Evolutionary conservation across 192 early-diverging fungal species (phyloP), one percentile per base, ranked within the genome.

Genomic region (Haplosporangium gracile): DNA sequence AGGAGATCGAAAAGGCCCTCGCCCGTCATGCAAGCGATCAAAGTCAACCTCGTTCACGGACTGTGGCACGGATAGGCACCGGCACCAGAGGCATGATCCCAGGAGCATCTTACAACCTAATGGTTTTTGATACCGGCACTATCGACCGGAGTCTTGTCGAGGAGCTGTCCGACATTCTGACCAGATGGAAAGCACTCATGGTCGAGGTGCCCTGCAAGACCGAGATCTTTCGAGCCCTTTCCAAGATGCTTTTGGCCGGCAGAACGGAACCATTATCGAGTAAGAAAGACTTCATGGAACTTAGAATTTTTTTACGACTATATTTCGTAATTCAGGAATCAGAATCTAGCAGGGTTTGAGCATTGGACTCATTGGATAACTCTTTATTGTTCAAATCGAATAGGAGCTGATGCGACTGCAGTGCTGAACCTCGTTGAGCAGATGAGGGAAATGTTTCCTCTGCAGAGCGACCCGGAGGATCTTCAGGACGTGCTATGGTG

Each of bases 1-100:
- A 90, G 49, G 89, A 90, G 10, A 75, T 90, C 24, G 89, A 90
- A 60, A 85, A 87, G 74, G 69, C 88, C 1, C 68, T 90, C 1
- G 22, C 34, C 20, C 75, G 79, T 47, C 75, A 72, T 29, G 15
- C 45, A 1, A 79, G 70, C 51, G 77, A 88, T 13, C 55, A 71
- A 5, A 53, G 10, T 49, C 80, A 81, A 63, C 76, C 80, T 43
- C 72, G 80, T 5, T 82, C 73, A 32, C 47, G 77, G 74, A 70
- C 79, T 43, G 60, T 74, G 6, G 65, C 73, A 47, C 78, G 82
- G 72, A 84, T 87, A 29, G 79, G 79, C 24, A 76, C 75, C 4
- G 74, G 76, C 20, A 68, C 82, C 7, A 38, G 82, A 51, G 82
- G 74, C n/a, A 80, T 84, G 40, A 85, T 78, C 16, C 74, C 83